Evolutionary conservation across 108 stramenopile species (phyloP).

Genomic region (Pseudonitzschia multiseries): DNA sequence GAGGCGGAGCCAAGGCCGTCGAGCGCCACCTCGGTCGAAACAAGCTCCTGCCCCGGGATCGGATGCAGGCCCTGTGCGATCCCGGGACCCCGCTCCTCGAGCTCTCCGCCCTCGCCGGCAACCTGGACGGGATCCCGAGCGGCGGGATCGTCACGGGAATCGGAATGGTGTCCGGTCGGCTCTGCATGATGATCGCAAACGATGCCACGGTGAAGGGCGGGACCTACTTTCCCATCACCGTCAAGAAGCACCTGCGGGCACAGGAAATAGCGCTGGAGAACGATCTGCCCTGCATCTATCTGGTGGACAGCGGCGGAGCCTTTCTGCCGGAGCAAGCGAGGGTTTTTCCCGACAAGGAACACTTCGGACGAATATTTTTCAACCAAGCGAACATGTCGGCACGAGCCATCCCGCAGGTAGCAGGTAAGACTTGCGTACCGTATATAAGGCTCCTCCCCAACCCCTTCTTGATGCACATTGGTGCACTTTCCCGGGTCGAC

Average conservation of each 20-base stretch:
- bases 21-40: slow-evolving; percentile 80
- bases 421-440: background rate
- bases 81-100: slow-evolving; percentile 94
- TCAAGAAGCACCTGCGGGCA: slow-evolving; percentile 98
- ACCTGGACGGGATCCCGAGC: slow-evolving; percentile 71
- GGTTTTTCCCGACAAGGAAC: slow-evolving; percentile 95
- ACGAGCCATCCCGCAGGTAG: slow-evolving; percentile 84
- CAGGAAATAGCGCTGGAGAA: slow-evolving; percentile 96
- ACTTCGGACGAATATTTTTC: slow-evolving; percentile 96
- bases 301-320: slow-evolving; percentile 95
- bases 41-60: slow-evolving; percentile 93
- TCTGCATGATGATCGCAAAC: slow-evolving; percentile 97
- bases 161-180: slow-evolving; percentile 83
- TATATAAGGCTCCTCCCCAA: too few species aligned
- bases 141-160: slow-evolving; percentile 97
- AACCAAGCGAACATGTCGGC: slow-evolving; percentile 95
- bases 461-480: too few species aligned
- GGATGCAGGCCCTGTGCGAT: slow-evolving; percentile 89
- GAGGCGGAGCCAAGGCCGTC: slow-evolving; percentile 65
- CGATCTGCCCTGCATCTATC: slow-evolving; percentile 92
- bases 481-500: too few species aligned
- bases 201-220: slow-evolving; percentile 99
- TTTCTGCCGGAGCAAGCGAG: slow-evolving; percentile 95
- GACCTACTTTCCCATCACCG: slow-evolving; percentile 98
- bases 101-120: slow-evolving; percentile 90